These are phyloP conservation scores for Penicillium aurantiogriseum DNA, from an alignment of 2,329 filamentous ascomycete species.

Conservation along the genomic window DNA sequence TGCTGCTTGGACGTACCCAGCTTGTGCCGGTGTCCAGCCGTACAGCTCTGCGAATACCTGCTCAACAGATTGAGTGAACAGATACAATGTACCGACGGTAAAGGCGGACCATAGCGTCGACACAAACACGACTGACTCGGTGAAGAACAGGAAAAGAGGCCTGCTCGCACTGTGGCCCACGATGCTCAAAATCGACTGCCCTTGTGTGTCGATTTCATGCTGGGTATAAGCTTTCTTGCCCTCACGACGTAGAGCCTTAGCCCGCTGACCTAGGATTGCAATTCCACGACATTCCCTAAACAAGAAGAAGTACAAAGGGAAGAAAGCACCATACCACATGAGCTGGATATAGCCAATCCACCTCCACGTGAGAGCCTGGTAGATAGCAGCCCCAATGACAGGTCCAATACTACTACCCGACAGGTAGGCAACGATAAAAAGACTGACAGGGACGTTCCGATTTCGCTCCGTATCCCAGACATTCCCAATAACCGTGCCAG, in stretches of 20 bases:
- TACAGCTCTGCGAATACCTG: constrained; percentile 41
- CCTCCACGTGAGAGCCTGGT: constrained; percentile 21
- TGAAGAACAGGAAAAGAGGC: constrained; percentile 40
- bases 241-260: constrained; percentile 34
- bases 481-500: constrained; percentile 31
- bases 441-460: constrained; percentile 41
- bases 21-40: constrained; percentile 30
- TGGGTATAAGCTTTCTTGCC: constrained; percentile 28
- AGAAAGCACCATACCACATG: constrained; percentile 38
- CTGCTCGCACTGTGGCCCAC: constrained; percentile 39
- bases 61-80: constrained; percentile 45
- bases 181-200: constrained; percentile 23
- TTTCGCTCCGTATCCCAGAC: constrained; percentile 35
- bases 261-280: constrained; percentile 40
- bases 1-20: constrained; percentile 42
- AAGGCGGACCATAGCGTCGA: constrained; percentile 47
- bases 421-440: constrained; percentile 45
- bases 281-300: constrained; percentile 44
- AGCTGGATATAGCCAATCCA: constrained; percentile 48
- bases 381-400: constrained; percentile 43
- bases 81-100: constrained; percentile 44
- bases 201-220: constrained; percentile 38
- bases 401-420: constrained; percentile 47
- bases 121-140: constrained; percentile 45
- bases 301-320: constrained; percentile 42